These are phyloP conservation scores for Castanea sativa DNA, from an alignment of 306 rosid genomes.

Conservation along the genomic window DNA sequence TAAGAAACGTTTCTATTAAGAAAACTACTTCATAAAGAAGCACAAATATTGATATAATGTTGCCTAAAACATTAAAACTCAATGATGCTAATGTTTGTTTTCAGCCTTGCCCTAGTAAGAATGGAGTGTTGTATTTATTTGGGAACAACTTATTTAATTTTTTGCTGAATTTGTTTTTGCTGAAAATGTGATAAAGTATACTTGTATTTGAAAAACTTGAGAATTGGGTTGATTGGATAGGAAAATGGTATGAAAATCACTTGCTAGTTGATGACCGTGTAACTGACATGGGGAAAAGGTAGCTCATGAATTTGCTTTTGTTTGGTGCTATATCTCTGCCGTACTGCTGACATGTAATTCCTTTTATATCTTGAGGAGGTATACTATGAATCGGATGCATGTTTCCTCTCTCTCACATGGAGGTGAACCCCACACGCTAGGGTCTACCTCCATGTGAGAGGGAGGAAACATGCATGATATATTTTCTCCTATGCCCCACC, in stretches of 20 bases:
- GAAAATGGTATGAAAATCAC: slow-evolving; percentile 35
- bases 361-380: not conserved
- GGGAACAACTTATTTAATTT: too few relatives aligned
- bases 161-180: too few relatives aligned
- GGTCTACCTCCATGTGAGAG: too few relatives aligned
- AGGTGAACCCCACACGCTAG: too few relatives aligned
- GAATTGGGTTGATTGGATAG: slow-evolving; percentile 25
- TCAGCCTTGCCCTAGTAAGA: slow-evolving; percentile 42
- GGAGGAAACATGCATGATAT: too few relatives aligned
- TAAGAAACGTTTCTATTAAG: too few relatives aligned
- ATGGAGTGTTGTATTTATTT: slow-evolving; percentile 32
- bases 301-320: slow-evolving; percentile 54
- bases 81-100: not conserved
- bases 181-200: too few relatives aligned
- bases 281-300: slow-evolving; percentile 58
- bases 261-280: slow-evolving; percentile 61
- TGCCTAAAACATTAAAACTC: not conserved
- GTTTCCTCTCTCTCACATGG: too few relatives aligned
- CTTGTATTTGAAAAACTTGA: too few relatives aligned
- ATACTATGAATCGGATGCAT: too few relatives aligned
- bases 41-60: not conserved
- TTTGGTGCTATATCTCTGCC: slow-evolving; percentile 50
- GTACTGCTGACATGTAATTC: slow-evolving; percentile 42
- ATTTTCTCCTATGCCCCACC: slow-evolving; percentile 52
- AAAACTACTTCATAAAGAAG: too few relatives aligned